Percentiles rank a stretch among this genome's conserved stretches.
Evolutionary conservation across 2,329 filamentous ascomycete genomes (phyloP).

Genomic region (Cytospora schulzeri): DNA sequence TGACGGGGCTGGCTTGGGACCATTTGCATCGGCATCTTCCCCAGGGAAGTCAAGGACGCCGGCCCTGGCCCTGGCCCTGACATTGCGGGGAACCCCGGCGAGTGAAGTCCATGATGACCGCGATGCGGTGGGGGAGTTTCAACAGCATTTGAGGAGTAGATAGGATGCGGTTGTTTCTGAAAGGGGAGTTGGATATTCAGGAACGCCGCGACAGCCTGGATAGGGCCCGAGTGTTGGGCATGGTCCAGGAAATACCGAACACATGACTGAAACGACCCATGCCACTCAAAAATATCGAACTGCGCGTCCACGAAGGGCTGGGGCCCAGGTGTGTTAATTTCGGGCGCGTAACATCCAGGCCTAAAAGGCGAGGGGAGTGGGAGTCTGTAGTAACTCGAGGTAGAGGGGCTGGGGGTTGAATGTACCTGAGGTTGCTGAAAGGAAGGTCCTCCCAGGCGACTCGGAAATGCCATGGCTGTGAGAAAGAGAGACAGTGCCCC

Average conservation of each 20-base stretch:
- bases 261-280: slow-evolving; percentile 87
- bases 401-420: slow-evolving; percentile 9
- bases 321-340: slow-evolving; percentile 9
- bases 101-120: slow-evolving; percentile 37
- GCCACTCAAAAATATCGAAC: slow-evolving; percentile 90
- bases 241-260: slow-evolving; percentile 89
- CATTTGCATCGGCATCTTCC: slow-evolving; percentile 19
- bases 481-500: background rate
- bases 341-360: slow-evolving; percentile 4
- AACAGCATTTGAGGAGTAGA: slow-evolving; percentile 43
- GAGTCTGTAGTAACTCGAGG: background rate
- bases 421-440: slow-evolving; percentile 40
- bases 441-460: slow-evolving; percentile 31
- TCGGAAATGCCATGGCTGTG: slow-evolving; percentile 36
- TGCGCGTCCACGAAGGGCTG: slow-evolving; percentile 51
- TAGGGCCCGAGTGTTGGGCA: slow-evolving; percentile 78
- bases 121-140: slow-evolving; percentile 38
- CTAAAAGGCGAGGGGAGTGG: slow-evolving; percentile 6
- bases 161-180: slow-evolving; percentile 61
- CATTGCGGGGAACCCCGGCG: slow-evolving; percentile 37
- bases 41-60: slow-evolving; percentile 10
- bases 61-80: slow-evolving; percentile 25
- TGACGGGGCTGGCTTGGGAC: slow-evolving; percentile 23
- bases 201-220: slow-evolving; percentile 87
- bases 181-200: slow-evolving; percentile 91